Evolutionary conservation across 176 grass and related monocot species (phyloP).

Genomic region (Oryza glumipatula): DNA sequence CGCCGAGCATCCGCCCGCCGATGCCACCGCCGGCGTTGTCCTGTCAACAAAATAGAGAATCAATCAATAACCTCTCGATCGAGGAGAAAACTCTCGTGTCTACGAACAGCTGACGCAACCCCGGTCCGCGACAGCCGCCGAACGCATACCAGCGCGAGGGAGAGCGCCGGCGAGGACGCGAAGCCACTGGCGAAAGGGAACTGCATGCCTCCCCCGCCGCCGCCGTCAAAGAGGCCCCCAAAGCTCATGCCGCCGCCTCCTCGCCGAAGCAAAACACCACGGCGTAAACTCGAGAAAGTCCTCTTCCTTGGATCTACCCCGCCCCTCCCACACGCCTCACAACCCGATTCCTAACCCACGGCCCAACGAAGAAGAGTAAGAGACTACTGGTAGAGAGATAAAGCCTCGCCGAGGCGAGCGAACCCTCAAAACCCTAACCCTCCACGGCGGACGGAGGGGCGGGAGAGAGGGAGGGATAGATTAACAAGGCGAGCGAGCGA

Average conservation of each 20-base stretch:
- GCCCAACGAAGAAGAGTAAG: background rate
- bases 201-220: constrained; percentile 52
- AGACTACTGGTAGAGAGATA: background rate
- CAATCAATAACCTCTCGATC: background rate
- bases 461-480: background rate
- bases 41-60: constrained; percentile 13
- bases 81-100: background rate
- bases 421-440: constrained; percentile 70
- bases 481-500: background rate
- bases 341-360: constrained; percentile 5
- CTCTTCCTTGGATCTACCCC: constrained; percentile 41
- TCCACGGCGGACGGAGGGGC: constrained; percentile 4
- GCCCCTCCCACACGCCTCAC: constrained; percentile 9
- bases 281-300: background rate
- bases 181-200: constrained; percentile 56
- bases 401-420: background rate
- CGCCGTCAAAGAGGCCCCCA: constrained; percentile 65
- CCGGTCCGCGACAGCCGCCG: background rate
- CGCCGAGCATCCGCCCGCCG: background rate
- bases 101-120: background rate
- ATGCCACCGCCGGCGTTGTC: constrained; percentile 46
- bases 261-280: background rate
- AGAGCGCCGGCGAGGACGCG: constrained; percentile 75
- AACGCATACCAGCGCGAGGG: constrained; percentile 68
- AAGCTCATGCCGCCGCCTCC: constrained; percentile 58